Percentiles rank a stretch among this genome's conserved stretches.
Evolutionary conservation across 202 grass and related monocot species (phyloP).

Genomic region (Schoenoplectus triqueter): DNA sequence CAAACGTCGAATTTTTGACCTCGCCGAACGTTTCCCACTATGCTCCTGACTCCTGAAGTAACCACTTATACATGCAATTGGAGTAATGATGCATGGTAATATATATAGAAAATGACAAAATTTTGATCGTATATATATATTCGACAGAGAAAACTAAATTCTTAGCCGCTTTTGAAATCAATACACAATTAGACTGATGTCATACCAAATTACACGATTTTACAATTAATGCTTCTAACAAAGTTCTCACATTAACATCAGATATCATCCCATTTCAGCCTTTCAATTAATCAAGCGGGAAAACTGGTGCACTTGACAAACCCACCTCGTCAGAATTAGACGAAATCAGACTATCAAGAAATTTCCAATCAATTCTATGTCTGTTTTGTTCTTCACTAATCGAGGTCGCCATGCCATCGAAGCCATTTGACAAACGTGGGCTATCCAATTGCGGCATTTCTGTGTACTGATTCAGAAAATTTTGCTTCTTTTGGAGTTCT

Average conservation of each 20-base stretch:
- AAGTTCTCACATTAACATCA: conserved; percentile 23
- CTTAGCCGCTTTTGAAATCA: background rate
- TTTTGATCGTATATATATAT: background rate
- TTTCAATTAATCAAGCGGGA: conserved; percentile 25
- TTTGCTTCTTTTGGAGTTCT: conserved; percentile 35
- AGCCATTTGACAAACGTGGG: conserved; percentile 37
- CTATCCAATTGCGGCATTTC: conserved; percentile 51
- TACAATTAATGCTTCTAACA: conserved; percentile 35
- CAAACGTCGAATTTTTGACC: no score
- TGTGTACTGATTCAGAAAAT: conserved; percentile 30
- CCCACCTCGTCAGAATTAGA: conserved; percentile 40
- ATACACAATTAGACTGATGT: conserved; percentile 31
- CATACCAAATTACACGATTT: conserved; percentile 27
- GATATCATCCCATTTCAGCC: background rate
- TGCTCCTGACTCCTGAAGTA: background rate
- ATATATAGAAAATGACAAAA: no score
- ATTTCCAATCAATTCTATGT: conserved; percentile 58
- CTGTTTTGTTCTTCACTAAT: conserved; percentile 16
- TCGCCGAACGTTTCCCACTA: no score
- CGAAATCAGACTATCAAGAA: conserved; percentile 57
- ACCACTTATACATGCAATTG: background rate
- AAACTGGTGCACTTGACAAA: background rate
- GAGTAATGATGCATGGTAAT: no score
- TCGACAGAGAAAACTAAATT: background rate
- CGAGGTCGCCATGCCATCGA: conserved; percentile 23